phyloP scores from a whole-genome alignment of 345 rosid genomes.

The Eucalyptus cladocalyx region DNA sequence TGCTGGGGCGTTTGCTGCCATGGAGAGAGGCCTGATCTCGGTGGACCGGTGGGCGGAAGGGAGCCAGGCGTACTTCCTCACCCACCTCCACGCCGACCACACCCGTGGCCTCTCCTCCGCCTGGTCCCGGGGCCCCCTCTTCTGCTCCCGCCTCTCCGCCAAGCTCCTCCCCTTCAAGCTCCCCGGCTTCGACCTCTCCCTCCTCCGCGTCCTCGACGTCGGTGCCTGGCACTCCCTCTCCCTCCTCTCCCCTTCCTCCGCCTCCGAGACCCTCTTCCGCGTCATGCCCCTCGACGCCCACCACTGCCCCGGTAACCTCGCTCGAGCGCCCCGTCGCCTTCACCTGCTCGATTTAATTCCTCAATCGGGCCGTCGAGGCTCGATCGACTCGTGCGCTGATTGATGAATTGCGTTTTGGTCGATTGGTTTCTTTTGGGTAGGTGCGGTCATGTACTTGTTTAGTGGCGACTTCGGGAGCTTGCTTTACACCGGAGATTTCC shows the following conservation, averaged over 20 bases:
- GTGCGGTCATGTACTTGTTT: slow-evolving; percentile 71
- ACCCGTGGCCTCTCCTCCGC: slow-evolving; percentile 44
- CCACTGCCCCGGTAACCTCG: slow-evolving; percentile 56
- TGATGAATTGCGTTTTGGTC: neutral
- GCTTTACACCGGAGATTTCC: slow-evolving; percentile 70
- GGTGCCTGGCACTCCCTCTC: slow-evolving; percentile 47
- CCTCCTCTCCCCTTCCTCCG: slow-evolving; percentile 34
- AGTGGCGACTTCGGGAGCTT: slow-evolving; percentile 62
- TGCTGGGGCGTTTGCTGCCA: neutral
- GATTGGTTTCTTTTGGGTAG: slow-evolving; percentile 3
- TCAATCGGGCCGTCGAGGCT: neutral
- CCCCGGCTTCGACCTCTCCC: slow-evolving; percentile 48
- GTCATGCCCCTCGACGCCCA: slow-evolving; percentile 60
- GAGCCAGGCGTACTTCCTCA: slow-evolving; percentile 67
- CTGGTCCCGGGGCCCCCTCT: slow-evolving; percentile 58
- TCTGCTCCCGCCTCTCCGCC: slow-evolving; percentile 70
- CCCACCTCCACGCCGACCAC: slow-evolving; percentile 72
- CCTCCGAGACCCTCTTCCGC: slow-evolving; percentile 11
- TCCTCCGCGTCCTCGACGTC: slow-evolving; percentile 44
- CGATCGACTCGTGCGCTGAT: neutral
- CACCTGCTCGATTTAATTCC: neutral
- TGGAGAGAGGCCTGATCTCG: slow-evolving; percentile 69
- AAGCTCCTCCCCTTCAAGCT: slow-evolving; percentile 59
- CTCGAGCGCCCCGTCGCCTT: neutral
- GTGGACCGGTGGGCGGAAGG: slow-evolving; percentile 62